Evolutionary conservation across 2,329 filamentous ascomycete species (phyloP), one percentile per base, ranked within the genome.

Genomic region (Aspergillus floridensis): DNA sequence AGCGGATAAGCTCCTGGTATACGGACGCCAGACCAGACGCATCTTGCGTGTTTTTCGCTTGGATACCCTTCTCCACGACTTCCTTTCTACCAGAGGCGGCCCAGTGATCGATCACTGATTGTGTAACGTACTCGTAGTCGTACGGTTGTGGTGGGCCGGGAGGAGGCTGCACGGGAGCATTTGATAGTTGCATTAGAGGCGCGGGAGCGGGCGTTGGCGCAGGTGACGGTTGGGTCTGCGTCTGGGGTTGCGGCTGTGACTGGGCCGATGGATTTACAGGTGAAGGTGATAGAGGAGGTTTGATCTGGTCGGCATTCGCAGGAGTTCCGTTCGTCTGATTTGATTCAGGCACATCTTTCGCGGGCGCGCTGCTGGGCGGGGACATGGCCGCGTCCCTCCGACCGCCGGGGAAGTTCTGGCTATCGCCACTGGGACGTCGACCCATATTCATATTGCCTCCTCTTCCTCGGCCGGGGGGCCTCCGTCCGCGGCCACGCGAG

Each of bases 1-100:
- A 87, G 62, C 88, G 87, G 38, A 95, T 84, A 41, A 97, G 84
- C 73, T 99, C 95, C 77, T 96, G 91, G 66, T 93, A 92, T 22
- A 96, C 79, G 14, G 84, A 84, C 31, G 88, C 87, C 41, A 96
- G 79, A 59, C 86, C 85, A 49, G 88, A 81, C 7, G 84, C 79
- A 69, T 96, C 88, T 65, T 90, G 86, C 64, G 89, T 84, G 38
- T 84, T 78, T 66, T 86, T 84, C 51, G 88, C 87, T 66, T 87
- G 81, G 48, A 83, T 74, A 24, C 88, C 89, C 66, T 85, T 82
- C 22, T 86, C 82, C 21, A 93, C 76, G 12, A 96, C 79, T 26
- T 86, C 84, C 62, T 88, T 82, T 58, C 87, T 88, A 31, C 90
- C 91, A 49, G 78, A 81, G 35, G 83, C 80, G 44, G 81, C 76